phyloP scores from a whole-genome alignment of 441 rosid species.

The Populus tomentosa region DNA sequence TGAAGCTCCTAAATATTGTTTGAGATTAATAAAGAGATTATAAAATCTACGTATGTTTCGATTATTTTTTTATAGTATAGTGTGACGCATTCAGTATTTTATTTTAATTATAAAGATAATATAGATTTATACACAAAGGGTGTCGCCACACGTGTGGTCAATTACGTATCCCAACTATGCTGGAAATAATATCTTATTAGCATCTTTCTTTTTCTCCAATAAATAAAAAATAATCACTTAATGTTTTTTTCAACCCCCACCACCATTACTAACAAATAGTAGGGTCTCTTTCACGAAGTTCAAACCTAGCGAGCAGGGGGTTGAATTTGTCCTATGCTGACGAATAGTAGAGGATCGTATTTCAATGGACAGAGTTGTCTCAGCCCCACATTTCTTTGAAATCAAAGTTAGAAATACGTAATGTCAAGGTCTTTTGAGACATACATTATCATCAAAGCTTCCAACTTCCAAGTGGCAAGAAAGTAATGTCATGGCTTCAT shows the following conservation, averaged over 20 bases:
- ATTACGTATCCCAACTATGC: slow-evolving; percentile 15
- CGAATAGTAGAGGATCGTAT: not conserved
- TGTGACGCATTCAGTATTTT: too few relatives aligned
- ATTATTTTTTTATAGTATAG: too few relatives aligned
- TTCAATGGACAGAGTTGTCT: not conserved
- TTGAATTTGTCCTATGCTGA: not conserved
- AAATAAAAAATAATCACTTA: not conserved
- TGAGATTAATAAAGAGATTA: too few relatives aligned
- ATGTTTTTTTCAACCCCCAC: not conserved
- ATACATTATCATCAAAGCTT: not conserved
- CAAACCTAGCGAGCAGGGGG: not conserved
- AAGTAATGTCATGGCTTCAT: not conserved
- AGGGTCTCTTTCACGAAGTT: not conserved
- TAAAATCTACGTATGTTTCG: too few relatives aligned
- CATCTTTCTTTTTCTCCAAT: not conserved
- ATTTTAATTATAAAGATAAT: not conserved
- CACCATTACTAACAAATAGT: not conserved
- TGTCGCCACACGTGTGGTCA: slow-evolving; percentile 18
- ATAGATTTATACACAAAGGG: not conserved
- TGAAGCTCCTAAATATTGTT: too few relatives aligned
- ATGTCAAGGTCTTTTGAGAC: slow-evolving; percentile 6
- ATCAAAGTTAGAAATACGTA: not conserved
- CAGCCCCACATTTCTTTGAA: not conserved
- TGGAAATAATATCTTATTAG: not conserved
- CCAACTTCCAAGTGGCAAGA: not conserved